Base-by-base conservation (phyloP, 495 filamentous ascomycete species). In the Echria macrotheca region DNA sequence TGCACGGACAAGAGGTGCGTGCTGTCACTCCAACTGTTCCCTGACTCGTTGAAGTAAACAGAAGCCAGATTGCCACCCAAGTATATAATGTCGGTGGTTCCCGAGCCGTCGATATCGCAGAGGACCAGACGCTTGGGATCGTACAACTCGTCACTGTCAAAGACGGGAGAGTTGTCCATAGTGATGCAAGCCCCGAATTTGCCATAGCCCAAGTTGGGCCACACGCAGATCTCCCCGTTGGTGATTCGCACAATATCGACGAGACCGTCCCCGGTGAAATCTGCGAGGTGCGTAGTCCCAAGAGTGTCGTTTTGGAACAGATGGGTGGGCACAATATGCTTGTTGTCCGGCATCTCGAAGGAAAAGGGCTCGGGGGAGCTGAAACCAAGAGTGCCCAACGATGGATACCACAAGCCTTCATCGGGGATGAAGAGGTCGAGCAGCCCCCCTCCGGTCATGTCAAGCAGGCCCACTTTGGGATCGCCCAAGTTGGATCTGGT, bases 231-330 rank as follows among this genome's bases (percentile, higher is more conserved):
- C 12, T 55, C 44, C 0, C 57, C 54, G 37, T 60, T 61, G 2
- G 44, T 15, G 11, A 72, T 42, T 0, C 51, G 15, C 1, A 63
- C 60, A 4, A 72, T 8, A 40, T 70, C 66, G 2, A 43, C 19
- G 7, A 67, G 46, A 0, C 69, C 69, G 44, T 68, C 67, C 0
- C 69, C 69, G 8, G 45, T 50, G 48, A 71, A 55, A 49, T 72
- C 68, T 8, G 54, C 48, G 1, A 48, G 21, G 36, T 17, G 19
- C 55, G 44, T 35, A n/a, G n/a, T n/a, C n/a, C n/a, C n/a, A n/a
- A n/a, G n/a, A n/a, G n/a, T n/a, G n/a, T n/a, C n/a, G n/a, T n/a
- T n/a, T n/a, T n/a, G n/a, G n/a, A n/a, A n/a, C n/a, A n/a, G n/a
- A n/a, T n/a, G n/a, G n/a, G n/a, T n/a, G n/a, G n/a, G n/a, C n/a